Percentiles rank a stretch among this genome's conserved stretches.
Conservation (phyloP, 1,284 basidiomycete species). For the Leccinum fallax region DNA sequence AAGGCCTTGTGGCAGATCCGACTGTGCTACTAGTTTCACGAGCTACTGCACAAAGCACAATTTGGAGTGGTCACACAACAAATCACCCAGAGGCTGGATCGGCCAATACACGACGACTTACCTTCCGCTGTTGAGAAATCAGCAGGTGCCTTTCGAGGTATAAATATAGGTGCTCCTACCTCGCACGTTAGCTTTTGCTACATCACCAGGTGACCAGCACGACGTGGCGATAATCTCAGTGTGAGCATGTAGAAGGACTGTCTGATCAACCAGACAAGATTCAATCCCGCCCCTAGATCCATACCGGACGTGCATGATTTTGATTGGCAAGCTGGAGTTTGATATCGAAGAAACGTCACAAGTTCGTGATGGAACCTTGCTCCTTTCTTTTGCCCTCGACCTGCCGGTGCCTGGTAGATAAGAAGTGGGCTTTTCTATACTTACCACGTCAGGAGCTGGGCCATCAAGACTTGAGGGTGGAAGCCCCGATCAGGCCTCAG, state of each 20-base stretch:
- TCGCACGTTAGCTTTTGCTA: neutral
- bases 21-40: no score
- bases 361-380: neutral
- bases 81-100: neutral
- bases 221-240: constrained; percentile 4
- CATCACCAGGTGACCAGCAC: constrained; percentile 1
- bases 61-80: neutral
- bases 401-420: neutral
- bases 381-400: neutral
- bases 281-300: constrained; percentile 1
- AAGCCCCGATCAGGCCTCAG: neutral
- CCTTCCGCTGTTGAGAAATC: neutral
- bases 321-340: constrained; percentile 4
- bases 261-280: constrained; percentile 3
- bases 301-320: neutral
- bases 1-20: neutral
- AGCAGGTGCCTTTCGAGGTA: constrained; percentile 6
- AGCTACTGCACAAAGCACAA: no score
- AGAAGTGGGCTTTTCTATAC: neutral
- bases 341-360: neutral
- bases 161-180: constrained; percentile 1
- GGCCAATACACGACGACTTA: neutral
- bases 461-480: neutral
- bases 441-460: constrained; percentile 4
- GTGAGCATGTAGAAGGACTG: constrained; percentile 9